These are phyloP conservation scores for Paramecium bursaria DNA, from an alignment of 73 alveolate genomes.

Conservation along the genomic window DNA sequence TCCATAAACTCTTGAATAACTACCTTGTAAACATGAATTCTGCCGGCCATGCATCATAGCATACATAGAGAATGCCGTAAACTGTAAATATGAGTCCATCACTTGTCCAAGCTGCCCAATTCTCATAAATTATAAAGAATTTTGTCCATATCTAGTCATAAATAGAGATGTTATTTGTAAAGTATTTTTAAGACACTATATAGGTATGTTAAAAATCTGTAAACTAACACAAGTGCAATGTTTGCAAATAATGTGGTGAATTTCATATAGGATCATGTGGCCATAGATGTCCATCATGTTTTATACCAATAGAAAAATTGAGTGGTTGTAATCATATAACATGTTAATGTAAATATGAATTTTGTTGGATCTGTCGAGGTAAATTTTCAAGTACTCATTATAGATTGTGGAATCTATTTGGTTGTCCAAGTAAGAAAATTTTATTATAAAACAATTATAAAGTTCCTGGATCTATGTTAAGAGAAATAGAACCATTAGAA, in stretches of 20 bases:
- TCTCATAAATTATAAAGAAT: too few relatives aligned
- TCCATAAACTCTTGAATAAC: neutral
- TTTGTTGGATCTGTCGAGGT: conserved; percentile 70
- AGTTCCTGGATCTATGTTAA: conserved; percentile 55
- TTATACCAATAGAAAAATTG: conserved; percentile 56
- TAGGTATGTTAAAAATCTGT: neutral
- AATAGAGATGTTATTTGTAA: too few relatives aligned
- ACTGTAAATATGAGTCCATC: too few relatives aligned
- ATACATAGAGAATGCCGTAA: conserved; percentile 2
- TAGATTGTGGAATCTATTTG: conserved; percentile 59
- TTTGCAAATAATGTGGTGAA: conserved; percentile 21
- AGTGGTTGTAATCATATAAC: conserved; percentile 72
- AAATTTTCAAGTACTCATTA: conserved; percentile 39
- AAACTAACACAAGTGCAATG: conserved; percentile 6
- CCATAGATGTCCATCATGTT: conserved; percentile 63
- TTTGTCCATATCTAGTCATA: too few relatives aligned
- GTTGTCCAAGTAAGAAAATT: conserved; percentile 61
- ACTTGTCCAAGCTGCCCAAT: too few relatives aligned
- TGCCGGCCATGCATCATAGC: conserved; percentile 1
- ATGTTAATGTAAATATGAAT: conserved; percentile 65
- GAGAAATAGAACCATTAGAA: neutral
- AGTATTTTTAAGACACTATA: too few relatives aligned
- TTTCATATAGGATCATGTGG: neutral
- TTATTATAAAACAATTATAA: neutral
- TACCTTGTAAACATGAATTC: conserved; percentile 19